These are phyloP conservation scores for Mrakia blollopis DNA, from an alignment of 768 basidiomycete species.

Conservation along the genomic window DNA sequence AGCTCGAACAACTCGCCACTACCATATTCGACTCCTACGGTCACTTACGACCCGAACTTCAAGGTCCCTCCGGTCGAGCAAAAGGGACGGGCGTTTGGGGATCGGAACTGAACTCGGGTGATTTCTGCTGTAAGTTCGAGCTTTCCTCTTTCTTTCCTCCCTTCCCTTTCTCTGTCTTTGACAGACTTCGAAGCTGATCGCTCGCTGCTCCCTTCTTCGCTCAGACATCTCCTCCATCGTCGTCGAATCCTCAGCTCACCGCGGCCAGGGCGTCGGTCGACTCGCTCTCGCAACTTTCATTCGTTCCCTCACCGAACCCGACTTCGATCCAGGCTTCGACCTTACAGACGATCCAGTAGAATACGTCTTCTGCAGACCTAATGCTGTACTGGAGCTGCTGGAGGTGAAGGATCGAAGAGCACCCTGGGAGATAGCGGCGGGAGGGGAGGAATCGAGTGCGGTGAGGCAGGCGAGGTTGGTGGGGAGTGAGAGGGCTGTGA, in stretches of 20 bases:
- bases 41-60: not conserved
- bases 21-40: not conserved
- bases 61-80: not conserved
- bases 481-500: not conserved
- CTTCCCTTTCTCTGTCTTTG: not conserved
- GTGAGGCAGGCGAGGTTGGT: not conserved
- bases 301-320: not conserved
- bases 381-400: not conserved
- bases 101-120: not conserved
- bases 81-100: conserved; percentile 8
- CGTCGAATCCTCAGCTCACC: not conserved
- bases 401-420: not conserved
- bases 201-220: not conserved
- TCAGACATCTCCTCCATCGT: not conserved
- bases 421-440: not conserved
- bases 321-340: conserved; percentile 1
- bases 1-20: not conserved
- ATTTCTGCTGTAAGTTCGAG: not conserved
- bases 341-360: not conserved
- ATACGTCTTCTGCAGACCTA: conserved; percentile 6
- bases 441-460: not conserved
- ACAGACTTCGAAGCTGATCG: not conserved
- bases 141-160: not conserved
- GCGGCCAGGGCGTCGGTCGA: not conserved
- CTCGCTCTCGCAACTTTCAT: not conserved